Evolutionary conservation across 495 filamentous ascomycete genomes (phyloP), one percentile per base, ranked within the genome.

Genomic region (Pseudevernia furfuracea): DNA sequence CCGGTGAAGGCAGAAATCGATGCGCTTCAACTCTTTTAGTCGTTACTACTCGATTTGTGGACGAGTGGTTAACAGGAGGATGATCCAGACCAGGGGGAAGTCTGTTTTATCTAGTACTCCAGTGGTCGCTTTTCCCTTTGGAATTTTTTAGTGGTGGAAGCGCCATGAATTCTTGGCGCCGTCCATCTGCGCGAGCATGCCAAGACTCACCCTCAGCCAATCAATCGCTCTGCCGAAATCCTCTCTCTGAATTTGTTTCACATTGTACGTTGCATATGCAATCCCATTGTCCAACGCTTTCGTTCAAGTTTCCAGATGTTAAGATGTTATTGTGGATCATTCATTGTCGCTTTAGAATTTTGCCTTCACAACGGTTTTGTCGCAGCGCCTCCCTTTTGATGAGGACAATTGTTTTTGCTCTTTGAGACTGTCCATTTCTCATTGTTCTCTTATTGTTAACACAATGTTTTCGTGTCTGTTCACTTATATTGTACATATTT

Each of bases 191-290:
- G 28, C 49, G 4, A 53, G 10, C 30, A 30, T 55, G 52, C 52
- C 52, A 55, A 55, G 52, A 55, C 52, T 55, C 30, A 30, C 52
- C 34, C 52, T 55, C 52, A 21, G 28, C 52, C 52, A 55, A 55
- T 55, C 52, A 55, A 34, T n/a, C 17, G 14, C 15, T 21, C 21
- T 55, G 32, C 15, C 8, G 52, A 5, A 34, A 6, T 30, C 3
- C 52, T 21, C 30, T 32, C 34, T 34, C 30, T 55, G 30, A 19
- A 34, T 21, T 21, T 21, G 25, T 55, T 55, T 30, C 28, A 10
- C 1, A 19, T 55, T 15, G 30, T 55, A 6, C 52, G 52, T 34
- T 19, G 10, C 30, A 30, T 1, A 7, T 3, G 36, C 49, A 53
- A 53, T 32, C 3, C 49, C 49, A 53, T 53, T 30, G 28, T 49